phyloP scores from a whole-genome alignment of 768 basidiomycete species.

The Clavulina sp. region DNA sequence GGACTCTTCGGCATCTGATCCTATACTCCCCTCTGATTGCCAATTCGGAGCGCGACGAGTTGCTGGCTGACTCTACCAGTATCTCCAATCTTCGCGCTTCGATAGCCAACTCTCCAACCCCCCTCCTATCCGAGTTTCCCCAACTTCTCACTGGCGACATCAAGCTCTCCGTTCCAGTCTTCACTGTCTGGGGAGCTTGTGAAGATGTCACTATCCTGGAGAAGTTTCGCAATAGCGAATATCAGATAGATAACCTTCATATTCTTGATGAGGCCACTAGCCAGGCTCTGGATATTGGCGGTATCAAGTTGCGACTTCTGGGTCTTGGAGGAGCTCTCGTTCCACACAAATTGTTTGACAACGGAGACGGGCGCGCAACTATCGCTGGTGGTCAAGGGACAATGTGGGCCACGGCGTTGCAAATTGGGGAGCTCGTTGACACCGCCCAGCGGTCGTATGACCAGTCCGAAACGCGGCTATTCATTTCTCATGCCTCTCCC shows the following conservation, averaged over 20 bases:
- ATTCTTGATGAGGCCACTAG: conserved; percentile 94
- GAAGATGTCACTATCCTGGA: conserved; percentile 90
- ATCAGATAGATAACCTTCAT: conserved; percentile 76
- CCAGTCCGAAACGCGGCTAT: conserved; percentile 78
- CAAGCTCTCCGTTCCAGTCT: conserved; percentile 83
- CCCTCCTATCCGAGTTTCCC: conserved; percentile 85
- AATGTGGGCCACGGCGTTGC: conserved; percentile 96
- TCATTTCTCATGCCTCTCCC: conserved; percentile 82
- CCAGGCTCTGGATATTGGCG: conserved; percentile 76
- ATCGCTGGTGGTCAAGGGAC: conserved; percentile 96
- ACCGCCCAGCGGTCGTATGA: conserved; percentile 92
- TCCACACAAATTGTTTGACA: conserved; percentile 87
- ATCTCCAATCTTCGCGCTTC: conserved; percentile 52
- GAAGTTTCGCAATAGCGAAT: conserved; percentile 72
- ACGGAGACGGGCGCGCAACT: conserved; percentile 86
- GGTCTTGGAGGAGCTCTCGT: conserved; percentile 93
- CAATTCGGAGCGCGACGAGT: conserved; percentile 57
- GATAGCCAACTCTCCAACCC: conserved; percentile 34
- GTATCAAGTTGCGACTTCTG: conserved; percentile 83
- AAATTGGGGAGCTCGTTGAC: conserved; percentile 95
- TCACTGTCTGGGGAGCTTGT: conserved; percentile 92
- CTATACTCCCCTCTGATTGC: conserved; percentile 92
- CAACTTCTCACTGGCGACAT: conserved; percentile 78
- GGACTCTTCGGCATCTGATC: conserved; percentile 83
- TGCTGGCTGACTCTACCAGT: conserved; percentile 56